These are phyloP conservation scores for Aspergillus fumigatus DNA, from an alignment of 2,329 filamentous ascomycete species.

Conservation along the genomic window DNA sequence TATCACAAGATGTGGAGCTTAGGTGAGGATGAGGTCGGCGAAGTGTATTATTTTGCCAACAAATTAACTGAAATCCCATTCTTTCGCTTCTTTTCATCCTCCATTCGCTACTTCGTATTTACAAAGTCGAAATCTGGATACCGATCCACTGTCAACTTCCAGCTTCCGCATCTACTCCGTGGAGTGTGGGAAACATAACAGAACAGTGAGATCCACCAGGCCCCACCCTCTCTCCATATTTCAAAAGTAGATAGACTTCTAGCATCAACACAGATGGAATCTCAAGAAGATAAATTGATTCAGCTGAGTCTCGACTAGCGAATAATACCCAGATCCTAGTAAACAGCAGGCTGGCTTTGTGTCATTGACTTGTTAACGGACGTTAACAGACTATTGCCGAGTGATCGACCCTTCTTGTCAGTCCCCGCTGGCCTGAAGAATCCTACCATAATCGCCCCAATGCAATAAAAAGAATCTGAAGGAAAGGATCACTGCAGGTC, in stretches of 20 bases:
- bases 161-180: background rate
- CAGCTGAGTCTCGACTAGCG: background rate
- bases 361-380: too few species aligned
- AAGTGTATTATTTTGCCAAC: background rate
- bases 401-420: background rate
- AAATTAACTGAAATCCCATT: background rate
- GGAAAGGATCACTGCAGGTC: slow-evolving; percentile 4
- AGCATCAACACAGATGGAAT: background rate
- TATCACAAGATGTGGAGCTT: slow-evolving; percentile 8
- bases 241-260: background rate
- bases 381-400: background rate
- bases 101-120: background rate
- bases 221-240: background rate
- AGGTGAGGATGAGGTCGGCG: too few species aligned
- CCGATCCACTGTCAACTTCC: background rate
- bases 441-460: background rate
- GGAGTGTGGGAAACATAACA: background rate
- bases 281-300: background rate
- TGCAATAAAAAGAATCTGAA: background rate
- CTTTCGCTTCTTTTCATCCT: background rate
- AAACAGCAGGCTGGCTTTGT: background rate
- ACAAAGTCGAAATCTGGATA: background rate
- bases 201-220: background rate
- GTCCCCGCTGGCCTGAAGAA: slow-evolving; percentile 1
- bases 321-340: background rate